phyloP scores from a whole-genome alignment of 139 green algal species.

The Picochlorum sp. region DNA sequence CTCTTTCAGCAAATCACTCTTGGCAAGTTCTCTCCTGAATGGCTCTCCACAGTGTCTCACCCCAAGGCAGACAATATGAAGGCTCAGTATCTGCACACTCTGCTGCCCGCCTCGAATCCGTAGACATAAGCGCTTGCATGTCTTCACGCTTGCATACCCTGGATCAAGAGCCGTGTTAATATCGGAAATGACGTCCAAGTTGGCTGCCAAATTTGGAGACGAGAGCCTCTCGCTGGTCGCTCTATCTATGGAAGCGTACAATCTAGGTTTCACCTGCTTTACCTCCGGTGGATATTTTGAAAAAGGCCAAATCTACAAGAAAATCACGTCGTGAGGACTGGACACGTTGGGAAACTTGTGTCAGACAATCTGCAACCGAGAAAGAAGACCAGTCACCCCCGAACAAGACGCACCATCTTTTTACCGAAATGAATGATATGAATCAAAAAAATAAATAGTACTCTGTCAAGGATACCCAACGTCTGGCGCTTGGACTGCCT shows the following conservation, averaged over 20 bases:
- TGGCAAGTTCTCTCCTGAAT: constrained; percentile 21
- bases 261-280: constrained; percentile 9
- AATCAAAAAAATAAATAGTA: too few relatives aligned
- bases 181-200: constrained; percentile 12
- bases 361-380: too few relatives aligned
- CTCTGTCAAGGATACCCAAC: too few relatives aligned
- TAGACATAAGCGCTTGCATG: constrained; percentile 14
- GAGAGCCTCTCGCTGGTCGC: constrained; percentile 16
- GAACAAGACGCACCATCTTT: too few relatives aligned
- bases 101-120: constrained; percentile 2
- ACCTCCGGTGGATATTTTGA: not conserved
- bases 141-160: constrained; percentile 14
- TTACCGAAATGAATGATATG: too few relatives aligned
- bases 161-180: constrained; percentile 14
- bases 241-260: constrained; percentile 18
- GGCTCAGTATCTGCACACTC: constrained; percentile 9
- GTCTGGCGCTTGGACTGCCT: too few relatives aligned
- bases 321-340: not conserved
- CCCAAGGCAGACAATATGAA: constrained; percentile 13
- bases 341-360: too few relatives aligned
- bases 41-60: constrained; percentile 16
- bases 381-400: too few relatives aligned
- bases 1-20: constrained; percentile 14
- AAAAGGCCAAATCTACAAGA: constrained; percentile 12
- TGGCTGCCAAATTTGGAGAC: constrained; percentile 19